Base-by-base conservation (phyloP, 1,139 yeast species). In the Saccharomyces uvarum region DNA sequence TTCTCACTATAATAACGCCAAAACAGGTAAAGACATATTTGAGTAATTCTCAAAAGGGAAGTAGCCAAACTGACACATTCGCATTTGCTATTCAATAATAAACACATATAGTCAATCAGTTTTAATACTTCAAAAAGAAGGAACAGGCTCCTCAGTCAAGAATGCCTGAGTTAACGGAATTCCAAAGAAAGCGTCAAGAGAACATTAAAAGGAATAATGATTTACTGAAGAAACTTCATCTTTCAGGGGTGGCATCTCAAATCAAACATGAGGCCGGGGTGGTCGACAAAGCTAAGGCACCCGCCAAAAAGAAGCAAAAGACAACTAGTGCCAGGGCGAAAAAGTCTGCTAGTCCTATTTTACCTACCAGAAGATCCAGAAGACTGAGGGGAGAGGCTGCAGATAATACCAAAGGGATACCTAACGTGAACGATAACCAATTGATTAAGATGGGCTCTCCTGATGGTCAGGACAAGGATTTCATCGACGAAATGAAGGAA, bases 181-280 rank as follows among this genome's bases (percentile, higher is more conserved):
- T 86, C 66, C 95, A 87, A 69, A 78, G 75, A 62, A 84, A 83
- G 63, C 74, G 95, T 56, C 83, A 80, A 63, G 88, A 76, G 51
- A 81, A 81, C 62, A 81, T 81, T 47, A 81, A 77, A 51, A 71
- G 85, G 55, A 81, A 81, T 61, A 77, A 77, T 64, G 81, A 77
- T 55, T 69, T 81, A 24, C 66, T 81, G 52, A 72, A 73, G 61
- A 75, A 77, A 55, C 66, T 81, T 52, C 79, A 78, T 56, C 63
- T 81, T 21, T 74, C 72, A 44, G 64, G 71, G 9, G 68, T 75
- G 11, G 72, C 77, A 3, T 64, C 64, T 56, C 77, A 73, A 7
- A 73, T 77, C 51, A 62, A 64, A 49, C 59, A 63, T 51, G 69
- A 66, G 51, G 66, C 69, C 11, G 66, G 65, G 1, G 62, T 57